Conservation (phyloP, 768 basidiomycete genomes). For the Macrocybe gigantea region DNA sequence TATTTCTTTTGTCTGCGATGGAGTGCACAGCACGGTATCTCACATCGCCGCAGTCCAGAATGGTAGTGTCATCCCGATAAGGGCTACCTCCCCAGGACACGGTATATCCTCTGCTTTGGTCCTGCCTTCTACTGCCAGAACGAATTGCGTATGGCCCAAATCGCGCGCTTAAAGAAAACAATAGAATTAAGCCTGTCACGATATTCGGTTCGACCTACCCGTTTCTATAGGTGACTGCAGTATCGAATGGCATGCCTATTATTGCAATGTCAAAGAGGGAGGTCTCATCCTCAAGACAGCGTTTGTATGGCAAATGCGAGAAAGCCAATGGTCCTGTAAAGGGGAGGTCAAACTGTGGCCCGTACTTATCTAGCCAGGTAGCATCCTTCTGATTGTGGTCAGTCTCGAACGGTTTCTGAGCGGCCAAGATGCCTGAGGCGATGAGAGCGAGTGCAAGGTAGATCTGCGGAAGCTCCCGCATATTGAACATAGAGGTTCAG, state of each 20-base stretch:
- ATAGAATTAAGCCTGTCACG: neutral
- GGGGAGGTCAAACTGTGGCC: conserved; percentile 61
- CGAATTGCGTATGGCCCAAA: conserved; percentile 88
- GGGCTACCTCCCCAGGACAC: conserved; percentile 71
- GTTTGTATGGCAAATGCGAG: conserved; percentile 71
- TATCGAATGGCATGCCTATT: conserved; percentile 79
- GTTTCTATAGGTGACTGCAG: conserved; percentile 54
- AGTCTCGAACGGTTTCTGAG: conserved; percentile 8
- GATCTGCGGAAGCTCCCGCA: neutral
- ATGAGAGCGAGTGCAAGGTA: neutral
- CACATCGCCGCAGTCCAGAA: conserved; percentile 86
- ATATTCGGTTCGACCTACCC: conserved; percentile 27
- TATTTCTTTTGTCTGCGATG: neutral
- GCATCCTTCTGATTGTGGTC: conserved; percentile 6
- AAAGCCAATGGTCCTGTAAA: conserved; percentile 83
- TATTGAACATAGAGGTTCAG: too few species aligned
- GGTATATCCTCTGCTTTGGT: conserved; percentile 53
- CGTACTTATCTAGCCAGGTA: conserved; percentile 71
- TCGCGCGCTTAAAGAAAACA: conserved; percentile 51
- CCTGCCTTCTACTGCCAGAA: conserved; percentile 67
- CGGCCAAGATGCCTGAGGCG: too few species aligned
- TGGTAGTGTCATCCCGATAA: conserved; percentile 46
- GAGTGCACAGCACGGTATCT: conserved; percentile 6
- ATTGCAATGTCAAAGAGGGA: conserved; percentile 68
- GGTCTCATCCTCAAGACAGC: conserved; percentile 58